A percentile compares a stretch with the other conserved stretches of the same genome.
Conservation (phyloP, 768 basidiomycete genomes). For the Crucibulum laeve region DNA sequence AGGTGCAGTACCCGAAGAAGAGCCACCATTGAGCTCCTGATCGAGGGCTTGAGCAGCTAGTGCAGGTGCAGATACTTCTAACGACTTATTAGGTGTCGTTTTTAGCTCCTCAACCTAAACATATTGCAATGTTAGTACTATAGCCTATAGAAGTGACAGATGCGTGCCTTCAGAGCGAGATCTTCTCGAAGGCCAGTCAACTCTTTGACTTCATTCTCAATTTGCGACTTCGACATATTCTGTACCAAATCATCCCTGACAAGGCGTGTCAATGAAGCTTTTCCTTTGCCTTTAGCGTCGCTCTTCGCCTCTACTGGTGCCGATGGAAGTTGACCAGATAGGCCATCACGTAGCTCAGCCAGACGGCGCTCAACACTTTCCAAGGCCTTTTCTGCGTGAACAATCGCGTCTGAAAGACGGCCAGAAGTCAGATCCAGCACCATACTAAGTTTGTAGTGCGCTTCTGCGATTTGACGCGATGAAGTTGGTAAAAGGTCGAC, state of each 20-base stretch:
- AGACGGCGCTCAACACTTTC: constrained; percentile 73
- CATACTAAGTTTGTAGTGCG: constrained; percentile 91
- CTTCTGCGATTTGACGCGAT: constrained; percentile 92
- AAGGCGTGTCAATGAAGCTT: constrained; percentile 42
- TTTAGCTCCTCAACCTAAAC: constrained; percentile 89
- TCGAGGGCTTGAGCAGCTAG: constrained; percentile 70
- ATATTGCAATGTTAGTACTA: background rate
- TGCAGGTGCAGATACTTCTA: constrained; percentile 58
- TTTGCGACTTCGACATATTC: constrained; percentile 69
- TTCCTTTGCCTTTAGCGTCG: constrained; percentile 71
- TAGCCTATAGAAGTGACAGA: background rate
- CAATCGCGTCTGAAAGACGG: constrained; percentile 75
- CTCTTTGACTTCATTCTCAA: constrained; percentile 78
- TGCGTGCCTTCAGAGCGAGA: constrained; percentile 74
- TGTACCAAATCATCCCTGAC: constrained; percentile 51
- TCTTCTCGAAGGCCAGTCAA: constrained; percentile 73
- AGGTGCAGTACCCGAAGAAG: constrained; percentile 26
- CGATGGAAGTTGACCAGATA: constrained; percentile 32
- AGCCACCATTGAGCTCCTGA: constrained; percentile 52
- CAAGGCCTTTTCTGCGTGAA: constrained; percentile 75
- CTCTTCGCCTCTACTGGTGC: constrained; percentile 23
- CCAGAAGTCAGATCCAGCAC: constrained; percentile 89
- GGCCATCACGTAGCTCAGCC: constrained; percentile 47
- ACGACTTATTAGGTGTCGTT: constrained; percentile 62
- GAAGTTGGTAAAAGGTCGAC: constrained; percentile 69